Evolutionary conservation across 169 alveolate species (phyloP), one percentile per base, ranked within the genome.

Genomic region (Plasmodium coatneyi): DNA sequence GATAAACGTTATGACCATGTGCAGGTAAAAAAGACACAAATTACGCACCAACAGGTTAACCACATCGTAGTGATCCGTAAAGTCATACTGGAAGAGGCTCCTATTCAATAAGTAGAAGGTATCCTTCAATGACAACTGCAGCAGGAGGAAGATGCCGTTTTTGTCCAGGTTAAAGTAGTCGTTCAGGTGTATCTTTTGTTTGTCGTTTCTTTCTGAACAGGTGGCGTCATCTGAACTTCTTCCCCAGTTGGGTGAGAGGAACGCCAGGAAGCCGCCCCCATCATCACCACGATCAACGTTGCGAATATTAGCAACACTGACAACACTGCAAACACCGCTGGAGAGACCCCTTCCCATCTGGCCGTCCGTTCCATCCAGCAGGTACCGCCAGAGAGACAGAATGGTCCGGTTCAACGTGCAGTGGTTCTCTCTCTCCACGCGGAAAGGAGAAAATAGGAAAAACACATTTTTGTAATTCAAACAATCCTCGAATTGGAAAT

Each of bases 61-160:
- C 1, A 87, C 19, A 30, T 79, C 34, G 22, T 60, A 12, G 28
- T 86, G 16, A 0, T 54, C 41, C 1, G 1, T 22, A 14, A 52
- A 32, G 43, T 86, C 52, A 25, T 87, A 87, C 16, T 79, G 34
- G 49, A 79, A 79, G 36, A 87, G 66, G 5, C 54, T 30, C 32
- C 71, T 66, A 12, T 87, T 87, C 43, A 87, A 78, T 5, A 87
- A 5, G n/a, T 34, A 60, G 41, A 79, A 87, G 5, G 79, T 43
- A 14, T 79, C 74, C 10, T 28, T 34, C 30, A 87, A 36, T n/a
- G 93, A 78, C 28, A 87, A 4, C 34, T 87, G 93, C 14, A 87
- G n/a, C 3, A 87, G 84, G 14, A 87, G 49, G 81, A 87, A 87
- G 3, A 87, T 16, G 25, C 93, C 93, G 34, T 79, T 87, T 19